These are phyloP conservation scores for Wickerhamomyces subpelliculosus DNA, from an alignment of 805 yeast genomes.

Conservation along the genomic window DNA sequence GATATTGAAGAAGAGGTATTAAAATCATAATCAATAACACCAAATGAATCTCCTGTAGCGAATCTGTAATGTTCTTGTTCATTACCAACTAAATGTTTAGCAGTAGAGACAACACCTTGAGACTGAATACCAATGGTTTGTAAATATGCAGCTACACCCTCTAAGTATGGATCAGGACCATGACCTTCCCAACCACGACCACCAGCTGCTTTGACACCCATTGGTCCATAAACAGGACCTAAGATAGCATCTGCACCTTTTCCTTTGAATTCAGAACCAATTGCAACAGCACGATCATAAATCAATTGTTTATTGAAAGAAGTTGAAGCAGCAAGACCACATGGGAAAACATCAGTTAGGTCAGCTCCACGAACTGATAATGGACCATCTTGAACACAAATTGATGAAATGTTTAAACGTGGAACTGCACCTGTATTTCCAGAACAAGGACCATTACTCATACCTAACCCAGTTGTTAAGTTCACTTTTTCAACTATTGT, in stretches of 20 bases:
- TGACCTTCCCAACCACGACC: slow-evolving; percentile 59
- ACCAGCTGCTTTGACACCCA: slow-evolving; percentile 51
- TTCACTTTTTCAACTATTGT: slow-evolving; percentile 49
- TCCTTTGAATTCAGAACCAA: slow-evolving; percentile 42
- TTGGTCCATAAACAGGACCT: slow-evolving; percentile 51
- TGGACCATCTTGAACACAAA: slow-evolving; percentile 55
- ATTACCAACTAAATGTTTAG: slow-evolving; percentile 53
- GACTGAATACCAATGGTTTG: slow-evolving; percentile 46
- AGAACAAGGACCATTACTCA: slow-evolving; percentile 50
- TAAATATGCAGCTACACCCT: slow-evolving; percentile 46
- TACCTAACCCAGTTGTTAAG: slow-evolving; percentile 52
- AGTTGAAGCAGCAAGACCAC: slow-evolving; percentile 47
- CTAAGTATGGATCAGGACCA: slow-evolving; percentile 52
- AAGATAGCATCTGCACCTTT: slow-evolving; percentile 49
- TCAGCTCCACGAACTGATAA: slow-evolving; percentile 48
- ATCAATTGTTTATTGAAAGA: slow-evolving; percentile 45
- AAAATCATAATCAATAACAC: slow-evolving; percentile 32
- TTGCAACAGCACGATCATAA: slow-evolving; percentile 44
- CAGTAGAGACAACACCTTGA: slow-evolving; percentile 46
- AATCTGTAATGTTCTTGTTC: slow-evolving; percentile 53
- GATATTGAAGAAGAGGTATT: slow-evolving; percentile 35
- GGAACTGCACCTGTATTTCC: slow-evolving; percentile 53
- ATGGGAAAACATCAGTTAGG: slow-evolving; percentile 44
- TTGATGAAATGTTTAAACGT: slow-evolving; percentile 41
- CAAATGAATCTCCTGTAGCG: slow-evolving; percentile 34